Evolutionary conservation across 2,329 filamentous ascomycete genomes (phyloP).

Genomic region (Sarocladium kiliense): DNA sequence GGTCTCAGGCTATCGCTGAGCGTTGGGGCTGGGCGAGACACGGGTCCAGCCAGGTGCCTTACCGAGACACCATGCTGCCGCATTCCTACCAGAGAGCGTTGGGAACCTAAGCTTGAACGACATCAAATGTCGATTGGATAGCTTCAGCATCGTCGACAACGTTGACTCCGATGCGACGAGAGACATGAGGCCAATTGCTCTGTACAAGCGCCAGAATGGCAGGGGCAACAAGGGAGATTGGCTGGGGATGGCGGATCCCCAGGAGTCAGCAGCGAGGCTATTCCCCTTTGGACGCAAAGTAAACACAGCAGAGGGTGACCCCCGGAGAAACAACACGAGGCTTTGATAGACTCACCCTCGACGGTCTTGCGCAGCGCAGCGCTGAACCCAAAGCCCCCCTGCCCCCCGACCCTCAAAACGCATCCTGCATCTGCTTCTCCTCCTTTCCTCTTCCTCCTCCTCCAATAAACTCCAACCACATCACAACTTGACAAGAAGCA

Average conservation of each 20-base stretch:
- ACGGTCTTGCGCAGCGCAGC: constrained; percentile 1
- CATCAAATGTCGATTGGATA: background rate
- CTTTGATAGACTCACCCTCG: constrained; percentile 11
- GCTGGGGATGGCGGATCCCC: constrained; percentile 6
- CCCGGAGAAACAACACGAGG: constrained; percentile 10
- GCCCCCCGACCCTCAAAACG: constrained; percentile 29
- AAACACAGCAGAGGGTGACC: constrained; percentile 11
- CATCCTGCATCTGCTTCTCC: constrained; percentile 25
- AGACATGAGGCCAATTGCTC: too few relatives aligned
- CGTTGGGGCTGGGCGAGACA: constrained; percentile 3
- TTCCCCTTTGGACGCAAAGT: constrained; percentile 11
- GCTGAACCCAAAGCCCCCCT: constrained; percentile 3
- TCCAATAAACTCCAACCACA: constrained; percentile 34
- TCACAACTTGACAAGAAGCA: constrained; percentile 21
- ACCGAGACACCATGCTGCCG: constrained; percentile 2
- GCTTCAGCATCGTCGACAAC: background rate
- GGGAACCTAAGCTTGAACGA: background rate
- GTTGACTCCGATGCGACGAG: too few relatives aligned
- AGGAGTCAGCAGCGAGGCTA: constrained; percentile 4
- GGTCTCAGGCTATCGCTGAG: background rate
- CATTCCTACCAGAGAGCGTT: background rate
- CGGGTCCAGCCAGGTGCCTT: constrained; percentile 5
- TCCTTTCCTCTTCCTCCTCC: constrained; percentile 23
- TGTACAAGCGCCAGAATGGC: background rate
- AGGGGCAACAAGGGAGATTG: constrained; percentile 4